Base-by-base conservation (phyloP, 805 yeast species). In the Candida pseudofarinosa region DNA sequence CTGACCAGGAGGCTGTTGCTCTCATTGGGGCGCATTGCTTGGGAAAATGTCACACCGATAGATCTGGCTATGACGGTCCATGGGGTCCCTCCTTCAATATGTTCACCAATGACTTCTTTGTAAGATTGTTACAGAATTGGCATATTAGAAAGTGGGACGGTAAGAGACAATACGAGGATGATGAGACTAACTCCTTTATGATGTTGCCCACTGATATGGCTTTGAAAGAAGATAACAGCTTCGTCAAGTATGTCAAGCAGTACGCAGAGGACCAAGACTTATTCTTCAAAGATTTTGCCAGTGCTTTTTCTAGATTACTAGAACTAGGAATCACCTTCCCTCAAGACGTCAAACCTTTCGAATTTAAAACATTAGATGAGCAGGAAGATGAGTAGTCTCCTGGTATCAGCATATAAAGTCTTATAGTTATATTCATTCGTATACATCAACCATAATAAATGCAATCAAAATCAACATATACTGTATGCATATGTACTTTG, bases 331-430 rank as follows among this genome's bases (percentile, higher is more conserved):
- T 65, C 38, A 47, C 58, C 4, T 85, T 83, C 60, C 84, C 83
- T 10, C 63, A 71, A 15, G 65, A 68, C 28, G 58, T 70, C 20
- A 60, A 69, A 48, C 64, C 63, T n/a, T 67, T 69, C 54, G 57
- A 56, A 36, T 83, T 84, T 63, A 73, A 81, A 62, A 82, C 91
- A 30, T 65, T 86, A 45, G 89, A 83, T 33, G 89, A 84, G 40
- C 89, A 84, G 68, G 79, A 68, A 26, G 48, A 47, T 35, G 8
- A 16, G 28, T 35, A 17, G 3, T n/a, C n/a, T n/a, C n/a, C n/a
- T n/a, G n/a, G 18, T 6, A n/a, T 13, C 19, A 35, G 14, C 38
- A 12, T 8, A 10, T 35, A 17, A 35, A 15, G 30, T 30, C 38
- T 30, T 19, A 15, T 35, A 14, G 37, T n/a, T 5, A 19, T 7